A percentile compares a stretch with the other conserved stretches of the same genome.
Conservation (phyloP, 768 basidiomycete species). For the Chiua virens region DNA sequence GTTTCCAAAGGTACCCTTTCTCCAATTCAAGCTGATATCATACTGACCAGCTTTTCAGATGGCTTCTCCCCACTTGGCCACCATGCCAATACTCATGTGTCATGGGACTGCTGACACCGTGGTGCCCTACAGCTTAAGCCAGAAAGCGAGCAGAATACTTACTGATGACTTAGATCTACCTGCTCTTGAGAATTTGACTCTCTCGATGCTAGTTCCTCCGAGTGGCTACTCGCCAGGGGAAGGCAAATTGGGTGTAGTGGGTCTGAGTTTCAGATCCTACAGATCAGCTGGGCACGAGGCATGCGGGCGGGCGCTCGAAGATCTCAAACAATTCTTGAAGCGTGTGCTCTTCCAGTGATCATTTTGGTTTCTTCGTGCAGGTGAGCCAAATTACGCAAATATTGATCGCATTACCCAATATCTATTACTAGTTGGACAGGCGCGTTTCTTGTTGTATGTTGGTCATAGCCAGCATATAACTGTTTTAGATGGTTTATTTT, state of each 20-base stretch:
- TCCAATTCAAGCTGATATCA: neutral
- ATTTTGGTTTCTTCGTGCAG: neutral
- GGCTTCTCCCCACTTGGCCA: constrained; percentile 54
- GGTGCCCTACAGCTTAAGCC: constrained; percentile 56
- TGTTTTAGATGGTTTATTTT: neutral
- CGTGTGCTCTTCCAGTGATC: constrained; percentile 45
- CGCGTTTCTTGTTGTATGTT: neutral
- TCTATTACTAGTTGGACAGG: neutral
- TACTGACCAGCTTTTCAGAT: constrained; percentile 44
- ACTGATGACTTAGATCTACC: constrained; percentile 52
- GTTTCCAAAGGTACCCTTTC: constrained; percentile 60
- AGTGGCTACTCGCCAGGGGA: constrained; percentile 20
- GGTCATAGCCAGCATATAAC: neutral
- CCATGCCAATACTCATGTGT: constrained; percentile 83
- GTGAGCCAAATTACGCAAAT: neutral
- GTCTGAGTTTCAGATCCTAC: constrained; percentile 69
- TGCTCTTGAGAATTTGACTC: constrained; percentile 34
- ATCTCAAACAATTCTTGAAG: constrained; percentile 71
- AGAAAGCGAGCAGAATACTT: constrained; percentile 57
- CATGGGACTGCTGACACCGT: constrained; percentile 79
- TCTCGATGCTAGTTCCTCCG: constrained; percentile 28
- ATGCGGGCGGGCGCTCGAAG: constrained; percentile 61
- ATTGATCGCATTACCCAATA: neutral
- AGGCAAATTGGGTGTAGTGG: constrained; percentile 33
- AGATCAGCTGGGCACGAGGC: constrained; percentile 67